phyloP scores from a whole-genome alignment of 2,329 filamentous ascomycete genomes.

The Talaromyces sp. region DNA sequence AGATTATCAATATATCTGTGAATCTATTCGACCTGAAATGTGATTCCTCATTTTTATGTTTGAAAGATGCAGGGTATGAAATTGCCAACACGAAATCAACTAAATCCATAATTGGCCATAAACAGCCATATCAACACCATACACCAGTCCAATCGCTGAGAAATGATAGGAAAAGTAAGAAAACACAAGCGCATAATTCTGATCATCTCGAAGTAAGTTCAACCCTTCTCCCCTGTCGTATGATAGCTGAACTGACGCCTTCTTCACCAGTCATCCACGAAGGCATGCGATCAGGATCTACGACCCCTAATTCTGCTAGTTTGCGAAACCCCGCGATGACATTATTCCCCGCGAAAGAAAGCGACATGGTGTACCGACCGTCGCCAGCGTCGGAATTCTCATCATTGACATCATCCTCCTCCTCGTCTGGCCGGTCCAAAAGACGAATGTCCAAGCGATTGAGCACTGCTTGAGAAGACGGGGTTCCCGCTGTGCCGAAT shows the following conservation, averaged over 20 bases:
- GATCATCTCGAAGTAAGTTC: neutral
- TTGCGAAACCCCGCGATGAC: slow-evolving; percentile 77
- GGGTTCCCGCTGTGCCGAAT: slow-evolving; percentile 61
- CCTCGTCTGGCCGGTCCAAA: slow-evolving; percentile 35
- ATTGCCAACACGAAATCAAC: neutral
- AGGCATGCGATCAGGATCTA: slow-evolving; percentile 76
- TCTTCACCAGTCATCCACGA: slow-evolving; percentile 90
- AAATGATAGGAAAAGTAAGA: neutral
- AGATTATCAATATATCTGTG: no score
- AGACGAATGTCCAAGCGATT: slow-evolving; percentile 51
- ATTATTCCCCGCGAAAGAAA: slow-evolving; percentile 72
- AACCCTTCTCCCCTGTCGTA: slow-evolving; percentile 56
- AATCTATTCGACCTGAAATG: no score
- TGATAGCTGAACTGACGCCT: slow-evolving; percentile 68
- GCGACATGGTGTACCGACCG: slow-evolving; percentile 30
- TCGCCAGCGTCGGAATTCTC: slow-evolving; percentile 17
- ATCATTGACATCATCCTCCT: slow-evolving; percentile 16
- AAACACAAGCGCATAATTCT: neutral
- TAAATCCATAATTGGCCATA: neutral
- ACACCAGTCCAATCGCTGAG: neutral
- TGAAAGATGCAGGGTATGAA: no score
- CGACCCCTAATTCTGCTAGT: slow-evolving; percentile 67
- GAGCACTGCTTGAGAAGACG: slow-evolving; percentile 32
- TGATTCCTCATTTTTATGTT: no score
- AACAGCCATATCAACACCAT: neutral